Percentiles rank a stretch among this genome's conserved stretches.
Conservation (phyloP, 2,329 filamentous ascomycete species). For the Scleromitrula shiraiana region DNA sequence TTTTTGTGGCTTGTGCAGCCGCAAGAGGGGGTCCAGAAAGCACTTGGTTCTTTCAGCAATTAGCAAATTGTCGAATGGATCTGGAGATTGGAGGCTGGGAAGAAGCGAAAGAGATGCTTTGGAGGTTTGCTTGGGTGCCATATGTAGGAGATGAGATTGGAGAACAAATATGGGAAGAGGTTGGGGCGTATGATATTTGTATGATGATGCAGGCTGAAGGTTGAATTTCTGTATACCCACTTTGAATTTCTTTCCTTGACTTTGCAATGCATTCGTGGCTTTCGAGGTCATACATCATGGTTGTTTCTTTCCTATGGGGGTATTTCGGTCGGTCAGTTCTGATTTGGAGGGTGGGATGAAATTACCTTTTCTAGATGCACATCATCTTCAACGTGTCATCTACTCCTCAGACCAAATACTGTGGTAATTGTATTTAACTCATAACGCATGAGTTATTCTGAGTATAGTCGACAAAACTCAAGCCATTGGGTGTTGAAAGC, state of each 20-base stretch:
- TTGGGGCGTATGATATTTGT: background rate
- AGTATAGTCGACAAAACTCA: no score
- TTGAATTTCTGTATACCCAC: background rate
- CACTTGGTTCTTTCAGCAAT: background rate
- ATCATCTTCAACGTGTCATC: no score
- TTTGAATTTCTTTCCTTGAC: background rate
- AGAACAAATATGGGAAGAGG: background rate
- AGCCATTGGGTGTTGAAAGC: no score
- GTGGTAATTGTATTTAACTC: no score
- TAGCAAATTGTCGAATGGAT: background rate
- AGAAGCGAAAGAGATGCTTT: background rate
- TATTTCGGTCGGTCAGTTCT: no score
- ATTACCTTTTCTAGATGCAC: no score
- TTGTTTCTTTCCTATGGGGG: no score
- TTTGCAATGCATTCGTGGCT: no score
- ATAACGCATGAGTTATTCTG: no score
- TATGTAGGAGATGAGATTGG: background rate
- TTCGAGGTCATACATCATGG: no score
- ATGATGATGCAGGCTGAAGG: background rate
- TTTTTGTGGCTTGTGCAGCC: background rate
- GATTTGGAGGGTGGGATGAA: no score
- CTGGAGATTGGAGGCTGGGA: background rate
- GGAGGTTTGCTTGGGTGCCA: slow-evolving; percentile 1
- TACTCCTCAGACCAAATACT: no score
- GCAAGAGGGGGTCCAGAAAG: background rate